Evolutionary conservation across 345 rosid genomes (phyloP).

Genomic region (Populus tremula): DNA sequence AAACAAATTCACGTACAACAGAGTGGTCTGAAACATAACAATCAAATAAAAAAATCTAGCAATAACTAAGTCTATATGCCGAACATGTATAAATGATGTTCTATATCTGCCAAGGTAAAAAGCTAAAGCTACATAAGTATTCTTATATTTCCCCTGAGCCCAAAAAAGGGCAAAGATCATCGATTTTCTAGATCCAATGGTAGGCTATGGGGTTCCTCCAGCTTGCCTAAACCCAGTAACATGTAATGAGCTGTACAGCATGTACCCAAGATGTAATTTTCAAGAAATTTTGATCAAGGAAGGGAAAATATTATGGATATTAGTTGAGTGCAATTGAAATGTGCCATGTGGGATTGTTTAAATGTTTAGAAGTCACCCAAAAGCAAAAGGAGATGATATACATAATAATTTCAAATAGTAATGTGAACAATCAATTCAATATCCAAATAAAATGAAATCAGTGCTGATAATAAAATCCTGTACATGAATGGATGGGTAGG

Average conservation of each 20-base stretch:
- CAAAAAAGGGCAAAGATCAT: not conserved
- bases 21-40: not conserved
- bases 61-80: not conserved
- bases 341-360: not conserved
- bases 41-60: not conserved
- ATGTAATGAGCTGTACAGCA: not conserved
- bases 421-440: not conserved
- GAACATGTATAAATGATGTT: not conserved
- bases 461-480: not conserved
- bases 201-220: not conserved
- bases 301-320: not conserved
- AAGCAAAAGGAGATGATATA: not conserved
- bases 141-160: not conserved
- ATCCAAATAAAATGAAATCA: not conserved
- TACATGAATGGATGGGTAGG: not conserved
- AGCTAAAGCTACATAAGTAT: not conserved
- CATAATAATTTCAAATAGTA: not conserved
- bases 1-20: not conserved
- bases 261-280: not conserved
- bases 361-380: not conserved
- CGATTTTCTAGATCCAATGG: not conserved
- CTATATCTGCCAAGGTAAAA: not conserved
- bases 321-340: not conserved
- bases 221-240: not conserved
- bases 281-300: not conserved